Base-by-base conservation (phyloP, 805 yeast species). In the Lachancea thermotolerans region DNA sequence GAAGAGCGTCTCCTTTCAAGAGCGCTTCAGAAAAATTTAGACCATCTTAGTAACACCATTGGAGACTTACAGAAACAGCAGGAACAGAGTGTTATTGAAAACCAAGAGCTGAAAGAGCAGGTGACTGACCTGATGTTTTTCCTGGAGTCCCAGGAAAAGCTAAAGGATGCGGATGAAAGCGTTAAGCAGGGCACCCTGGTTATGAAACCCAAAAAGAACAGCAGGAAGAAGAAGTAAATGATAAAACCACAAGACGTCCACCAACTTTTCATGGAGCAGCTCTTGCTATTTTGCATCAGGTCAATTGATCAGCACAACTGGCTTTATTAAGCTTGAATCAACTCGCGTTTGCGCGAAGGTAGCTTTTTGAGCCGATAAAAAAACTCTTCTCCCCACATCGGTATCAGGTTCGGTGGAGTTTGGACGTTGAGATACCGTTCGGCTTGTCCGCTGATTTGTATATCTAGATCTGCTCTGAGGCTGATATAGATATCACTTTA, bases 111-210 rank as follows among this genome's bases (percentile, higher is more conserved):
- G 28, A 60, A 72, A 37, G 87, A 81, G 35, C 86, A 83, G 58
- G 79, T 79, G 2, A 76, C 72, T 27, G 96, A 88, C 60, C 61
- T 88, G 43, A 85, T 89, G 95, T 83, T 86, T 50, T 86, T 71
- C 56, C 64, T 88, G 34, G 91, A 84, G 47, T 73, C 85, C 0
- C 85, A 78, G 57, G 83, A 80, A 45, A 85, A 82, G 64, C 75
- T 87, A 55, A 77, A 79, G 54, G 77, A 79, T 56, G 85, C 86
- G 17, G 74, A 80, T 2, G 83, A 82, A 10, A 91, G 82, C 31
- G 82, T 83, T 12, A 78, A 70, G 52, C 82, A 87, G 50, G 95
- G 95, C 0, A 76, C 79, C 3, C 65, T 85, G 0, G 67, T 82
- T 0, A 67, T 83, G 4, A 56, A 55, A 28, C 52, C 38, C 21